Conservation (phyloP, 257 asterid genomes). For the Nicotiana otophora region DNA sequence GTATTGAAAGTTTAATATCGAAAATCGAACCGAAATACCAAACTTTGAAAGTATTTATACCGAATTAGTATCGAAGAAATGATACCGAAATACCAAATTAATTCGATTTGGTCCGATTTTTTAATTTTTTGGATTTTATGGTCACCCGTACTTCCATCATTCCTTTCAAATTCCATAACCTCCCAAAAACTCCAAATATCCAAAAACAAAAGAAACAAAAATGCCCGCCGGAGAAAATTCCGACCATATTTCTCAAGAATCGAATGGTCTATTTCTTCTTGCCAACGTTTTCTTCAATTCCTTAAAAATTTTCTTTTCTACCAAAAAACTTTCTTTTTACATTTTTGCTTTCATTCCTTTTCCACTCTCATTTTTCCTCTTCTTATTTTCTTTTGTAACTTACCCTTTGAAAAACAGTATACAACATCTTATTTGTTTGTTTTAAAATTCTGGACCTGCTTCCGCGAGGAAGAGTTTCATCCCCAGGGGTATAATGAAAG, state of each 20-base stretch:
- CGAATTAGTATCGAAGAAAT: too few relatives aligned
- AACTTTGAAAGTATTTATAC: too few relatives aligned
- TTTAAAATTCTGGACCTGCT: too few relatives aligned
- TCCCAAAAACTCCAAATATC: background rate
- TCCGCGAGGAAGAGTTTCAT: too few relatives aligned
- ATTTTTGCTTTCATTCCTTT: background rate
- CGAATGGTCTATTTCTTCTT: background rate
- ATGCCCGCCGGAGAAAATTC: conserved; percentile 2
- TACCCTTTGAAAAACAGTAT: background rate
- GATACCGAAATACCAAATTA: too few relatives aligned
- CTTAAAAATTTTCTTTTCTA: background rate
- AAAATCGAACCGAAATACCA: too few relatives aligned
- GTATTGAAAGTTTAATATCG: too few relatives aligned
- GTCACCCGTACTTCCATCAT: background rate
- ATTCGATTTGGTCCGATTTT: too few relatives aligned
- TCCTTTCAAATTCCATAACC: background rate
- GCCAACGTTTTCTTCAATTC: background rate
- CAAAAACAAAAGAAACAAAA: background rate
- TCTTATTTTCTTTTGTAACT: background rate
- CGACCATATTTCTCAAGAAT: background rate
- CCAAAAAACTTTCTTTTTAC: background rate
- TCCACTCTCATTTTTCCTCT: background rate
- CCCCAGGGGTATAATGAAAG: too few relatives aligned
- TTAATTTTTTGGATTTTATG: too few relatives aligned
- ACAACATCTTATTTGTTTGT: background rate